Conservation (phyloP, 2,329 filamentous ascomycete genomes). For the Penicillium sp. region DNA sequence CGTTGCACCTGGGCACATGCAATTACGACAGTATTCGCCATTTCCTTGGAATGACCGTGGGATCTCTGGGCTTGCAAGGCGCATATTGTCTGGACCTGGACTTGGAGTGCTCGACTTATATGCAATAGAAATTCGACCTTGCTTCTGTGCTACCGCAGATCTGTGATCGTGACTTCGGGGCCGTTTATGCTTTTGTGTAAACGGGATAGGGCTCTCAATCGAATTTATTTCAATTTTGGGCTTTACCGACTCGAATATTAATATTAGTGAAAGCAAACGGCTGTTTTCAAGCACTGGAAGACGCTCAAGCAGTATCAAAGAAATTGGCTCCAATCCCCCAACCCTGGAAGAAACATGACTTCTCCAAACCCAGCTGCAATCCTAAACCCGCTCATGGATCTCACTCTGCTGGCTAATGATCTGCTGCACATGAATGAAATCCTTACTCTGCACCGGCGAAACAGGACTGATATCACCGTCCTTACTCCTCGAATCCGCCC, state of each 20-base stretch:
- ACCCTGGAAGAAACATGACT: background rate
- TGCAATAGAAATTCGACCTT: background rate
- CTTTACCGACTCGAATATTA: background rate
- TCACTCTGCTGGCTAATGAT: constrained; percentile 38
- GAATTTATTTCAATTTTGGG: background rate
- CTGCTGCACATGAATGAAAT: constrained; percentile 36
- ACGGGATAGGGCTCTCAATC: background rate
- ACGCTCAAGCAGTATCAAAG: no score
- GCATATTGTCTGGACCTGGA: no score
- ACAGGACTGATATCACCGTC: constrained; percentile 18
- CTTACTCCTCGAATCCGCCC: constrained; percentile 31
- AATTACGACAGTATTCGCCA: background rate
- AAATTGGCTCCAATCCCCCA: background rate
- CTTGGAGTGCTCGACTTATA: background rate
- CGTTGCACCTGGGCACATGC: background rate
- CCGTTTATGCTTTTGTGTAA: background rate
- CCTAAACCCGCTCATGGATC: constrained; percentile 18
- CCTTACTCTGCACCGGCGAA: constrained; percentile 8
- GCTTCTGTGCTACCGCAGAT: background rate
- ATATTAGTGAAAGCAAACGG: no score
- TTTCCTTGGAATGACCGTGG: background rate
- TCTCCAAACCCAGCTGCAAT: background rate
- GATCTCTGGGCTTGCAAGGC: no score
- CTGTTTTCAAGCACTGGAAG: no score
- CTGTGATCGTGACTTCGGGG: background rate